phyloP scores from a whole-genome alignment of 108 stramenopile species.

The Cyclotella kingstonii region DNA sequence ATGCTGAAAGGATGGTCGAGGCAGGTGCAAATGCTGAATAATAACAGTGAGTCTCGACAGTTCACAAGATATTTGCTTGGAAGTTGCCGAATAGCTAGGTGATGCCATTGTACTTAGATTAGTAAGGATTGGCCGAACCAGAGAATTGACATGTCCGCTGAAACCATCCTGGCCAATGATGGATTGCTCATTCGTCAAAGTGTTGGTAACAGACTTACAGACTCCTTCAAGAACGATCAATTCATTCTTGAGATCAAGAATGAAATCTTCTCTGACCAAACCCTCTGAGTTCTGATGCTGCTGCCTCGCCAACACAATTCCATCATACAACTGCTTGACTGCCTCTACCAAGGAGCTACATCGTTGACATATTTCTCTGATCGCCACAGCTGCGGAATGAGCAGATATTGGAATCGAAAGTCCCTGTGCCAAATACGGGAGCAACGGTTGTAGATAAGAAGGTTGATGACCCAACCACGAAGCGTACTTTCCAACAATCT shows the following conservation, averaged over 20 bases:
- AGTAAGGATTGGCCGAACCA: slow-evolving; percentile 80
- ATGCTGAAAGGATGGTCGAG: slow-evolving; percentile 17
- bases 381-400: slow-evolving; percentile 78
- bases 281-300: slow-evolving; percentile 11
- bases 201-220: slow-evolving; percentile 71
- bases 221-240: slow-evolving; percentile 88
- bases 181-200: slow-evolving; percentile 44
- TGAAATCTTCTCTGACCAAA: slow-evolving; percentile 33
- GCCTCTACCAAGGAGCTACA: slow-evolving; percentile 76
- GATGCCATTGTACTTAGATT: slow-evolving; percentile 54
- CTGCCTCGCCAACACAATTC: slow-evolving; percentile 56
- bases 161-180: slow-evolving; percentile 26
- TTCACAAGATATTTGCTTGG: slow-evolving; percentile 66
- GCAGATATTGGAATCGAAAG: slow-evolving; percentile 70
- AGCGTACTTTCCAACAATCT: slow-evolving; percentile 84
- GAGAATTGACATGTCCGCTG: slow-evolving; percentile 45
- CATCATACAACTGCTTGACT: slow-evolving; percentile 78
- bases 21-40: slow-evolving; percentile 50
- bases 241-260: slow-evolving; percentile 82
- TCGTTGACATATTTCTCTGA: slow-evolving; percentile 79
- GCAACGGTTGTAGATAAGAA: slow-evolving; percentile 62
- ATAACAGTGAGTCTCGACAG: slow-evolving; percentile 84
- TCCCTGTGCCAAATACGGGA: slow-evolving; percentile 84
- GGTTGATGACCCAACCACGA: slow-evolving; percentile 79
- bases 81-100: slow-evolving; percentile 40